Evolutionary conservation across 352 stramenopile genomes (phyloP), one percentile per base, ranked within the genome.

Genomic region (Phytophthora brassicae): DNA sequence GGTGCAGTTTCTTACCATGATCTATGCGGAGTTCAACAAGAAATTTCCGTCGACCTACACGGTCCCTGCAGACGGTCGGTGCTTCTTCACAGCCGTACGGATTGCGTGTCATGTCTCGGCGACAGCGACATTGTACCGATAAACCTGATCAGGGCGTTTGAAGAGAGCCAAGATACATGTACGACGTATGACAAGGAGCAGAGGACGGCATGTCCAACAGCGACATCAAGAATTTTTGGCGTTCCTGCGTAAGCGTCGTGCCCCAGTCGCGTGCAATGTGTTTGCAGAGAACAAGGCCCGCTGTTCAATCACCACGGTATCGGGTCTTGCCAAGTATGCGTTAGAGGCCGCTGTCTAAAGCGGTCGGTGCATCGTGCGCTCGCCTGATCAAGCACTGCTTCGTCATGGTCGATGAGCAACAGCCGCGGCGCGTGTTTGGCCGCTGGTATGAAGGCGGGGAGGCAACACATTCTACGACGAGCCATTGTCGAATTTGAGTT

Each of bases 341-440:
- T 42, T 60, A 4, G 11, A 19, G 4, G 19, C 53, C 16, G 53
- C 31, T 28, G 20, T 60, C 23, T 54, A 60, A n/a, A 20, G 14
- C 54, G 1, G 44, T 48, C 2, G 54, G 14, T 4, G 44, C 35
- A 17, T 23, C 28, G 3, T 42, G 7, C 4, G 9, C 46, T 6
- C n/a, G 13, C 5, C 39, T 31, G 14, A 44, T 54, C 1, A 54
- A 50, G 45, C 43, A 49, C 11, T 61, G 53, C 14, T 61, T 63
- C 16, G 29, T 49, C 2, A 1, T 50, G 9, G 9, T 26, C 13
- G 39, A 43, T 7, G 41, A 52, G 3, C 26, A 17, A 3, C 29
- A 0, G 6, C 2, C 16, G 39, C 39, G 41, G 2, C 9, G 1
- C 2, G 39, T 51, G 1, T 60, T 52, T 22, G 39, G 45, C 16